A percentile compares a stretch with the other conserved stretches of the same genome.
Conservation (phyloP, 805 yeast genomes). For the Zygotorulaspora danielsina region DNA sequence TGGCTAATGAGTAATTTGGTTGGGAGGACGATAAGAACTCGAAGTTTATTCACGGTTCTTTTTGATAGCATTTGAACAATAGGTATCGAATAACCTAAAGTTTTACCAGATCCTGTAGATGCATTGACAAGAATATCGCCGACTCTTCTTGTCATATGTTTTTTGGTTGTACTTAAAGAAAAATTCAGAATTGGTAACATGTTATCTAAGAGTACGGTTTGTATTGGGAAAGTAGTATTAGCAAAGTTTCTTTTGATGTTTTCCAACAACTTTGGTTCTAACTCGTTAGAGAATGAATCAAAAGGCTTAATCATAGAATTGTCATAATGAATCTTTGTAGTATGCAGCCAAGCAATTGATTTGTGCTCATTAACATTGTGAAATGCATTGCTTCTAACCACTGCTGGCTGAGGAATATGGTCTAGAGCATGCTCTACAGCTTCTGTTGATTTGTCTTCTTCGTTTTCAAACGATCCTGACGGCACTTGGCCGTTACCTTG, state of each 20-base stretch:
- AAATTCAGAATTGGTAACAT: conserved; percentile 27
- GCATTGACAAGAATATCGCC: conserved; percentile 90
- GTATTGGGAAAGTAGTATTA: conserved; percentile 32
- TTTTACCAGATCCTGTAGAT: conserved; percentile 94
- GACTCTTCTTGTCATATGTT: conserved; percentile 46
- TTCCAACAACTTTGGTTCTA: conserved; percentile 34
- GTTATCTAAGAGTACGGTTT: conserved; percentile 29
- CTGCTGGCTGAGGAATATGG: conserved; percentile 81
- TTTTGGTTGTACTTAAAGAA: conserved; percentile 28
- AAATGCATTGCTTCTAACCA: conserved; percentile 30
- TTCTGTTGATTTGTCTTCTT: conserved; percentile 11
- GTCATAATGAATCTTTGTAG: conserved; percentile 30
- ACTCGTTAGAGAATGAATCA: conserved; percentile 14
- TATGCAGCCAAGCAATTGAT: conserved; percentile 33
- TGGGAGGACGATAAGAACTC: conserved; percentile 82
- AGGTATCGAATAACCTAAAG: conserved; percentile 84
- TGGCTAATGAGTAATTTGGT: conserved; percentile 84
- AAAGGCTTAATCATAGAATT: conserved; percentile 28
- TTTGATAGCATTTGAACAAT: conserved; percentile 61
- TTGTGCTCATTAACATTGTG: conserved; percentile 43
- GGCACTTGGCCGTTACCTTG: too few relatives aligned
- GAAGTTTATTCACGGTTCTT: conserved; percentile 63
- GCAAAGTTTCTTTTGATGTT: conserved; percentile 29
- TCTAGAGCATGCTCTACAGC: conserved; percentile 45
- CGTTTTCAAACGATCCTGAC: conserved; percentile 19